These are phyloP conservation scores for Entomortierella chlamydospora DNA, from an alignment of 192 early-diverging fungal genomes.

Conservation along the genomic window DNA sequence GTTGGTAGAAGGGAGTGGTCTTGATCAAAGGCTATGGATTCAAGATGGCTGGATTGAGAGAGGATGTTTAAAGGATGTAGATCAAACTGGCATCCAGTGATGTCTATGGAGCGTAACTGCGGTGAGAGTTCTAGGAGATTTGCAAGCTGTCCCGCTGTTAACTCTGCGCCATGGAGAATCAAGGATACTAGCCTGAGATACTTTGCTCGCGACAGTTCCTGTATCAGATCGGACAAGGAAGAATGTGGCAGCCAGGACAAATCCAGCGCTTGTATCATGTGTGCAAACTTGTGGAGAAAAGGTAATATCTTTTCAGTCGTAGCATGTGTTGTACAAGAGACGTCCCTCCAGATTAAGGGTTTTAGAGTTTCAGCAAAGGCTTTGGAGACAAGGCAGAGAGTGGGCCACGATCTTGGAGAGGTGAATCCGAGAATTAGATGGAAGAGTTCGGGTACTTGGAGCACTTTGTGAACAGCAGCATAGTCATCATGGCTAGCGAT, in stretches of 20 bases:
- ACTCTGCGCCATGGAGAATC: neutral
- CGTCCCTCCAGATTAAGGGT: slow-evolving; percentile 14
- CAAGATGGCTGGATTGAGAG: neutral
- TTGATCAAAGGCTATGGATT: slow-evolving; percentile 21
- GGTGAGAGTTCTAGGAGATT: neutral
- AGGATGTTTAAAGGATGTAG: slow-evolving; percentile 10
- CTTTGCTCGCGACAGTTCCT: neutral
- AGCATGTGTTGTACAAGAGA: neutral
- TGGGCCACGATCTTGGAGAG: neutral
- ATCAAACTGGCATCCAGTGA: neutral
- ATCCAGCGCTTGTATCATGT: neutral
- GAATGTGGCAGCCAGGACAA: neutral
- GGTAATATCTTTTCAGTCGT: neutral
- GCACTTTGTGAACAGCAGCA: neutral
- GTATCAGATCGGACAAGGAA: neutral
- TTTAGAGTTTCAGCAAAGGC: neutral
- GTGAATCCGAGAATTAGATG: neutral
- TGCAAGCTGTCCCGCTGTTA: neutral
- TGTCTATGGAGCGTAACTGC: slow-evolving; percentile 5
- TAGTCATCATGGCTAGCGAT: neutral
- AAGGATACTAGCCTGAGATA: neutral
- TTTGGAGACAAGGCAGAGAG: slow-evolving; percentile 10
- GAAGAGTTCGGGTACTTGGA: slow-evolving; percentile 13
- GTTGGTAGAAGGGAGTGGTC: too few relatives aligned
- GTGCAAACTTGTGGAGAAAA: neutral